Conservation (phyloP, 176 grass and related monocot genomes). For the Oryza coarctata region DNA sequence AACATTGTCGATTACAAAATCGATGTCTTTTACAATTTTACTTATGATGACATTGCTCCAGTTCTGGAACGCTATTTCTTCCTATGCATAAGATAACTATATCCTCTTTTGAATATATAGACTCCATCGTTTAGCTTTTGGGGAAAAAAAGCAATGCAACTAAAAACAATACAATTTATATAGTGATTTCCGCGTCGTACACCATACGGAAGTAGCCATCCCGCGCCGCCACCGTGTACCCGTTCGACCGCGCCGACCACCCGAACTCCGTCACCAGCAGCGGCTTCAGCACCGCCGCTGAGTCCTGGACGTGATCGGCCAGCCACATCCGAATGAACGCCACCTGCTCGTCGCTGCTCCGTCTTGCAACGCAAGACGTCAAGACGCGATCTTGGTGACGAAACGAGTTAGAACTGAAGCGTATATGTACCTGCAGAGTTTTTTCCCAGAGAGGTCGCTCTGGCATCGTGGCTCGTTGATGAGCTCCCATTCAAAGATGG, state of each 20-base stretch:
- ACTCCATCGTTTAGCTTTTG: too few species aligned
- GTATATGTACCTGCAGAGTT: slow-evolving; percentile 45
- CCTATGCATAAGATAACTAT: too few species aligned
- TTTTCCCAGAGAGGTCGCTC: slow-evolving; percentile 66
- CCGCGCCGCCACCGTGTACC: slow-evolving; percentile 41
- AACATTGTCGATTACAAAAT: too few species aligned
- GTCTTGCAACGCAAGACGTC: too few species aligned
- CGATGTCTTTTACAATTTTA: too few species aligned
- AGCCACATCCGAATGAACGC: slow-evolving; percentile 69
- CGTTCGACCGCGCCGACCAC: slow-evolving; percentile 48
- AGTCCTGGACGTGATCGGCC: slow-evolving; percentile 49
- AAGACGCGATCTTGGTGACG: too few species aligned
- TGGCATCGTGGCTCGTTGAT: slow-evolving; percentile 75
- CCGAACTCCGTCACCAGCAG: slow-evolving; percentile 74
- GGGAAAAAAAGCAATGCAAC: too few species aligned
- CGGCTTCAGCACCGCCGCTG: slow-evolving; percentile 55
- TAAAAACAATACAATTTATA: too few species aligned
- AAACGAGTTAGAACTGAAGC: neutral
- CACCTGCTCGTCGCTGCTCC: slow-evolving; percentile 47
- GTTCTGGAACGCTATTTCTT: too few species aligned
- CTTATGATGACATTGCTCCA: too few species aligned
- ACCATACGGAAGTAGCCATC: slow-evolving; percentile 58
- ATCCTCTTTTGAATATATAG: too few species aligned
- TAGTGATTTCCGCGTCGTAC: slow-evolving; percentile 34
- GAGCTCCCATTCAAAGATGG: slow-evolving; percentile 87